Percentiles rank a stretch among this genome's conserved stretches.
Evolutionary conservation across 768 basidiomycete genomes (phyloP).

Genomic region (Atractiella rhizophila): DNA sequence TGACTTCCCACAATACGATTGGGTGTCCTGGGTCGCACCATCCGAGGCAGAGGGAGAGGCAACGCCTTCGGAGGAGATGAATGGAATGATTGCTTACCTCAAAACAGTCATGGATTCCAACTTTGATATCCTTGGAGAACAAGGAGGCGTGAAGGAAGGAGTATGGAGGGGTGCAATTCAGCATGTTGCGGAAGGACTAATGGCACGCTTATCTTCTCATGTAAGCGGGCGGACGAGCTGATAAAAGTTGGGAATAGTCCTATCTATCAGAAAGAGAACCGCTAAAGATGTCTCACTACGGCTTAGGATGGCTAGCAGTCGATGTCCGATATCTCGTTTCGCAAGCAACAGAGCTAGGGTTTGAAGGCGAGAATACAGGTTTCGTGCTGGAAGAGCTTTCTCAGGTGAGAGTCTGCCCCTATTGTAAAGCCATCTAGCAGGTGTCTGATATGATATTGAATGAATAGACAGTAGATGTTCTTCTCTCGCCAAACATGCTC

Average conservation of each 20-base stretch:
- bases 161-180: constrained; percentile 69
- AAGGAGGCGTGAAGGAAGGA: constrained; percentile 64
- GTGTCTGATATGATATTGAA: too few species aligned
- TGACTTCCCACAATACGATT: constrained; percentile 81
- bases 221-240: not conserved
- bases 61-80: constrained; percentile 74
- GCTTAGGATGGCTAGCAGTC: constrained; percentile 8
- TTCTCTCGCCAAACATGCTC: too few species aligned
- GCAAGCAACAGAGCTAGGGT: constrained; percentile 6
- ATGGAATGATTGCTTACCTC: constrained; percentile 86
- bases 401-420: too few species aligned
- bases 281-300: constrained; percentile 9
- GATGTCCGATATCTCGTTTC: constrained; percentile 14
- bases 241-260: constrained; percentile 2
- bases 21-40: constrained; percentile 36
- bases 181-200: constrained; percentile 63
- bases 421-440: too few species aligned
- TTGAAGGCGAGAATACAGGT: constrained; percentile 9
- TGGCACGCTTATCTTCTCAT: constrained; percentile 32
- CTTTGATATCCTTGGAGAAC: constrained; percentile 50
- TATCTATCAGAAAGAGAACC: constrained; percentile 14
- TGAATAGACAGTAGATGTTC: too few species aligned
- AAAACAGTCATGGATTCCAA: constrained; percentile 66
- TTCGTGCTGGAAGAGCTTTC: constrained; percentile 15
- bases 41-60: constrained; percentile 27